These are phyloP conservation scores for Peronospora destructor DNA, from an alignment of 352 stramenopile genomes.

Conservation along the genomic window DNA sequence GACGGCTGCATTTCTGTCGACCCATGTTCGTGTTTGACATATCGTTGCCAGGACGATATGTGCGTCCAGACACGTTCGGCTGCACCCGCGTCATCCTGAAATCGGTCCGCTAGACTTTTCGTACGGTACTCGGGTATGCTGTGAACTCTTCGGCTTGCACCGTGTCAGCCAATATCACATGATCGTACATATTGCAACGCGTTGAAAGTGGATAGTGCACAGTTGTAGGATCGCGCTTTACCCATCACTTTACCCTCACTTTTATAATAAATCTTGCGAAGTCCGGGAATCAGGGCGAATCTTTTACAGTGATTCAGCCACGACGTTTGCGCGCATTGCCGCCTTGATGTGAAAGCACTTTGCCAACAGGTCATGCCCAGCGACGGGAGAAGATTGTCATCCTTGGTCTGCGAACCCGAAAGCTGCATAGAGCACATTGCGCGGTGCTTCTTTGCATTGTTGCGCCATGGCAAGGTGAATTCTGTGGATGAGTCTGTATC, in stretches of 20 bases:
- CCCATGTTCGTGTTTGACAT: no score
- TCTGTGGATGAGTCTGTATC: no score
- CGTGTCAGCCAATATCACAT: conserved; percentile 4
- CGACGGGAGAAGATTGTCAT: conserved; percentile 17
- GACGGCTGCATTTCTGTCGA: no score
- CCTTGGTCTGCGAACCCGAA: conserved; percentile 15
- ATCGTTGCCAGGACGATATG: no score
- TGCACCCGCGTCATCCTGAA: no score
- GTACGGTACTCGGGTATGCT: no score
- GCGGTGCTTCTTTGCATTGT: conserved; percentile 14
- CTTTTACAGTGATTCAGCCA: neutral
- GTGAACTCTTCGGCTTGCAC: no score
- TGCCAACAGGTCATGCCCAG: neutral
- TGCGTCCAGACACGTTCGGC: no score
- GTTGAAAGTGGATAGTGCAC: neutral
- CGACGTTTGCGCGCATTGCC: neutral
- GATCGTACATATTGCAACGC: neutral
- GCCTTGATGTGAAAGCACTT: neutral
- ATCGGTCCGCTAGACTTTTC: no score
- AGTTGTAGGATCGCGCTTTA: conserved; percentile 1
- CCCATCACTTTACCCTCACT: conserved; percentile 8
- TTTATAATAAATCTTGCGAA: conserved; percentile 9
- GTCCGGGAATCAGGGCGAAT: conserved; percentile 27
- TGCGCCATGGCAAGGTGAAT: neutral
- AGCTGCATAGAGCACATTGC: conserved; percentile 22